Percentiles rank a stretch among this genome's conserved stretches.
phyloP scores from a whole-genome alignment of 192 early-diverging fungal species.

The Jimgerdemannia flammicorona region DNA sequence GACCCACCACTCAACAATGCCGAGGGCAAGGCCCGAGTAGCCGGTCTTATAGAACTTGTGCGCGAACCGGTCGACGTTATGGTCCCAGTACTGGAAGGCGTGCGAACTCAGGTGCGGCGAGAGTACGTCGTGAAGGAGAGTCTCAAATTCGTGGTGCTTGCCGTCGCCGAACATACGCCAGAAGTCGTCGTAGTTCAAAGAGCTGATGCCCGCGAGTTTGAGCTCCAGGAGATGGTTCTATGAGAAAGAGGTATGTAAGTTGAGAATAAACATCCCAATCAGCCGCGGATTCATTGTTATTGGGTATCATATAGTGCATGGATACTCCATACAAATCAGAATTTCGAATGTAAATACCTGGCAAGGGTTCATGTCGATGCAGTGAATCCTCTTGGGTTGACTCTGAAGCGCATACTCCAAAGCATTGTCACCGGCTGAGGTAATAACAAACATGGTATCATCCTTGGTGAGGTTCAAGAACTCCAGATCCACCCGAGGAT shows the following conservation, averaged over 20 bases:
- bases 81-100: constrained; percentile 80
- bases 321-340: neutral
- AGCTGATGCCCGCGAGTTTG: constrained; percentile 67
- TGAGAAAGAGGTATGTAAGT: neutral
- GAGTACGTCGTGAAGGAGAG: constrained; percentile 59
- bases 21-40: constrained; percentile 76
- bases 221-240: constrained; percentile 82
- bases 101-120: constrained; percentile 66
- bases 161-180: constrained; percentile 83
- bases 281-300: neutral
- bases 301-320: too few species aligned
- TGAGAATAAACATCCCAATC: neutral
- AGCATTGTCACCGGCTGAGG: constrained; percentile 80
- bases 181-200: constrained; percentile 60
- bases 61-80: constrained; percentile 53
- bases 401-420: constrained; percentile 75
- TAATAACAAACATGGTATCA: constrained; percentile 76
- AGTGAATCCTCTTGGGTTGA: constrained; percentile 64
- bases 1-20: constrained; percentile 58
- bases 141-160: constrained; percentile 51
- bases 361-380: constrained; percentile 89
- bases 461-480: constrained; percentile 59
- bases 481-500: constrained; percentile 71
- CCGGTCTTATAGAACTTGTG: constrained; percentile 78
- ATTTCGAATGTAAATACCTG: constrained; percentile 36